These are phyloP conservation scores for Aureobasidium sp. DNA, from an alignment of 2,329 filamentous ascomycete species.

Conservation along the genomic window DNA sequence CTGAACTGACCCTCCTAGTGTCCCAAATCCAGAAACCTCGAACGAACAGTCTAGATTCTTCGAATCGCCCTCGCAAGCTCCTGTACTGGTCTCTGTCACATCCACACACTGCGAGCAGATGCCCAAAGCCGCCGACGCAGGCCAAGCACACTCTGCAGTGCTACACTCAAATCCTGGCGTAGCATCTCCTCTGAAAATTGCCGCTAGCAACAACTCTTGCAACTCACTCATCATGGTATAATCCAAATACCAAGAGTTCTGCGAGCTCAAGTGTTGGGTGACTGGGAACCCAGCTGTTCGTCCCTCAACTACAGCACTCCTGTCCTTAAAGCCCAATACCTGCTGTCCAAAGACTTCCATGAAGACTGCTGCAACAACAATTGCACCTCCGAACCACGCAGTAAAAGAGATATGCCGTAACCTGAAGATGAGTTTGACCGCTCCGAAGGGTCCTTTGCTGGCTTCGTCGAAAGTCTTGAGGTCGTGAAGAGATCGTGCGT, in stretches of 20 bases:
- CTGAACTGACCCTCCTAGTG: background rate
- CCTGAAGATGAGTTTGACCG: background rate
- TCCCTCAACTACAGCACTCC: background rate
- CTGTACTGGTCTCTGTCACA: background rate
- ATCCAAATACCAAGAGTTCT: slow-evolving; percentile 5
- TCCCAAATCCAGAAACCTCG: background rate
- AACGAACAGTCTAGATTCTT: background rate
- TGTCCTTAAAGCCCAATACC: background rate
- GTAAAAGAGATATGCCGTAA: background rate
- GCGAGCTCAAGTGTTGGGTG: background rate
- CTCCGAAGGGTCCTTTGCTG: slow-evolving; percentile 2
- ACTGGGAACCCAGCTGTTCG: background rate
- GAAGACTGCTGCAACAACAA: background rate
- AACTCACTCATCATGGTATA: slow-evolving; percentile 8
- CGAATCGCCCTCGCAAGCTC: background rate
- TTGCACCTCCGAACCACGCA: background rate
- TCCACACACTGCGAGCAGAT: slow-evolving; percentile 2
- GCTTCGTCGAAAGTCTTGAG: slow-evolving; percentile 7
- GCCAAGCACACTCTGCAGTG: slow-evolving; percentile 6
- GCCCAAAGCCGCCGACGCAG: background rate
- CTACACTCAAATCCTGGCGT: background rate
- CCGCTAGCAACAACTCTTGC: background rate
- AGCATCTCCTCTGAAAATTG: background rate
- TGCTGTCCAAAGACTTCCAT: slow-evolving; percentile 6
- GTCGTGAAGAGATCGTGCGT: background rate